Conservation (phyloP, 2,329 filamentous ascomycete species). For the Fusarium tuaranense region DNA sequence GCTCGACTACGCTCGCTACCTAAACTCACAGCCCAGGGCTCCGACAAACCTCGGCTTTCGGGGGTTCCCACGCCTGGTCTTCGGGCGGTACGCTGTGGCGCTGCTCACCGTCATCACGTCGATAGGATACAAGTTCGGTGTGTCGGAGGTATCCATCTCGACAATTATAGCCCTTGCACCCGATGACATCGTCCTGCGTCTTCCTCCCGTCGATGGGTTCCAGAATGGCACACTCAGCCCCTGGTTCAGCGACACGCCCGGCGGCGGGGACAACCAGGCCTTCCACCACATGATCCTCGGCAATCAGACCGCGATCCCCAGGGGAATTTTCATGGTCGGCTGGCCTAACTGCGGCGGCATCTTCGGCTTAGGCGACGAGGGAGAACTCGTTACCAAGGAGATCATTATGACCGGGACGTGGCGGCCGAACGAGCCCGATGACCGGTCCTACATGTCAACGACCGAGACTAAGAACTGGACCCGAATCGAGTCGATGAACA, state of each 20-base stretch:
- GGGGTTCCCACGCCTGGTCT: background rate
- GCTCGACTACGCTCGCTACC: constrained; percentile 18
- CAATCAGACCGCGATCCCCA: background rate
- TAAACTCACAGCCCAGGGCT: constrained; percentile 10
- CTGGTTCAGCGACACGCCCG: background rate
- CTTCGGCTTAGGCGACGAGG: background rate
- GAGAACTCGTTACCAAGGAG: background rate
- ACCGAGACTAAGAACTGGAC: background rate
- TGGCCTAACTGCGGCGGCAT: background rate
- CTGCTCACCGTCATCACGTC: constrained; percentile 1
- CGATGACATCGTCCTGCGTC: background rate
- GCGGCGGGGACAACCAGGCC: background rate
- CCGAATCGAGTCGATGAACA: background rate
- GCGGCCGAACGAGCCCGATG: background rate
- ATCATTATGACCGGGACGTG: background rate
- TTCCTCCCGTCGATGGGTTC: background rate
- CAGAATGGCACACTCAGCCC: background rate
- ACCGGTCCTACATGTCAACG: background rate
- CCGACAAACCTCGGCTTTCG: constrained; percentile 8
- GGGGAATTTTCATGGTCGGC: background rate
- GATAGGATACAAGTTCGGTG: constrained; percentile 21
- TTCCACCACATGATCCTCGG: background rate
- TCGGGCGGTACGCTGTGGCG: background rate
- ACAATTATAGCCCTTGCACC: background rate
- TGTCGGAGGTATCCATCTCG: background rate